These are phyloP conservation scores for Fagopyrum tataricum DNA, from an alignment of 148 eudicot species.

Conservation along the genomic window DNA sequence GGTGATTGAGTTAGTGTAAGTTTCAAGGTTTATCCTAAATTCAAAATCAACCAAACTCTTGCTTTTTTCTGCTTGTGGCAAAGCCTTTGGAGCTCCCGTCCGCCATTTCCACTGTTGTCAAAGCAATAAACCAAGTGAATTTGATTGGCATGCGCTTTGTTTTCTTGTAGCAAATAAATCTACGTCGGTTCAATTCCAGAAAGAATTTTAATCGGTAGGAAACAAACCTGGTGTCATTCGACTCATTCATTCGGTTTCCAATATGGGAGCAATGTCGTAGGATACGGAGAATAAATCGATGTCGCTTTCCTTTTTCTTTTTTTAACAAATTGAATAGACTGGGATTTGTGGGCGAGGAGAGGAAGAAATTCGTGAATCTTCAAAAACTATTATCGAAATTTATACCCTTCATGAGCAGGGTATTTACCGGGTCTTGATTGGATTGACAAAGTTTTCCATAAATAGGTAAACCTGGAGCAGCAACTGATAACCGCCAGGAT, in stretches of 20 bases:
- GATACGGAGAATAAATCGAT: background rate
- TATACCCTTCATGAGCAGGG: background rate
- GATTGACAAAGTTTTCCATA: background rate
- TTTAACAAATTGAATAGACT: background rate
- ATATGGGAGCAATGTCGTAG: background rate
- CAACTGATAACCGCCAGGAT: constrained; percentile 18
- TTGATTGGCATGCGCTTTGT: background rate
- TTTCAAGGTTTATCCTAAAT: background rate
- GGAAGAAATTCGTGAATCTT: background rate
- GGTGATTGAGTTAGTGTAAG: no score
- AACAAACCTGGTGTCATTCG: background rate
- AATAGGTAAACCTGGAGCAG: constrained; percentile 37
- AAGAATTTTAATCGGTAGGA: background rate
- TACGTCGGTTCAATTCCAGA: background rate
- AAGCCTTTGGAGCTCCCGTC: background rate
- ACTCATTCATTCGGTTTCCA: background rate
- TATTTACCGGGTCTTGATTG: background rate
- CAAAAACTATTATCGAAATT: background rate
- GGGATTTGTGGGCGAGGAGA: background rate
- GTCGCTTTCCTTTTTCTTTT: background rate
- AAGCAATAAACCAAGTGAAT: background rate
- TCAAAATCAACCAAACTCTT: background rate
- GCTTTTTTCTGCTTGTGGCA: background rate
- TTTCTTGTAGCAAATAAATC: background rate
- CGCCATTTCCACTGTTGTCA: background rate